These are phyloP conservation scores for Aspergillus tubingensis DNA, from an alignment of 2,329 filamentous ascomycete species.

Conservation along the genomic window DNA sequence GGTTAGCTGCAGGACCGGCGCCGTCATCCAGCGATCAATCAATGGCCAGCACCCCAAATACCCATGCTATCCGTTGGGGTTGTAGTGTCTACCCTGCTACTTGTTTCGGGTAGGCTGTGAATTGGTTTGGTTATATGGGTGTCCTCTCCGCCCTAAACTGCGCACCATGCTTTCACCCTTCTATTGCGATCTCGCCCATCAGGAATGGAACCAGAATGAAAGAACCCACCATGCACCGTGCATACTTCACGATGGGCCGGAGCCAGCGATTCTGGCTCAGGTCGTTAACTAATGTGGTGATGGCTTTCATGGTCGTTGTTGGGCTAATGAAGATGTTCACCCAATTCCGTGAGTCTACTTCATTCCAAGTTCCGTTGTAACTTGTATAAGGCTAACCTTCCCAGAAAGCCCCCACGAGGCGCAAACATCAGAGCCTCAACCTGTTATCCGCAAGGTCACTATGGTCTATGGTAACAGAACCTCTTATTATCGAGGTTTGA, in stretches of 20 bases:
- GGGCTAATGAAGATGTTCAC: conserved; percentile 4
- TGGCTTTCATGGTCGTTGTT: not conserved
- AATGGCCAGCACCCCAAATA: not conserved
- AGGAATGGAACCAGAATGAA: not conserved
- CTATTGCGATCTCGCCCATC: not conserved
- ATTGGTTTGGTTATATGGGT: not conserved
- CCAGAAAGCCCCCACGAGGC: not conserved
- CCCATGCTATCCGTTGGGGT: not conserved
- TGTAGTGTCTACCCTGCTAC: not conserved
- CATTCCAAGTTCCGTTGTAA: not conserved
- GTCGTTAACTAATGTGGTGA: not conserved
- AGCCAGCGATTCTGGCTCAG: not conserved
- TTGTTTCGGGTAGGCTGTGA: not conserved
- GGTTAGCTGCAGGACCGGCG: too few species aligned
- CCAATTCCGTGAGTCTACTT: not conserved
- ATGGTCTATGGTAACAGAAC: conserved; percentile 26
- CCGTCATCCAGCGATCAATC: not conserved
- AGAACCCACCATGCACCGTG: not conserved
- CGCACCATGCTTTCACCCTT: not conserved
- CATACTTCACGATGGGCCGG: not conserved
- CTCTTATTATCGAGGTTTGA: conserved; percentile 45
- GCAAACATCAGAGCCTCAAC: not conserved
- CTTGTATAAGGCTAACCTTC: too few species aligned
- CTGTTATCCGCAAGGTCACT: conserved; percentile 20
- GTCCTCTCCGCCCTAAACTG: not conserved